phyloP scores from a whole-genome alignment of 2,329 filamentous ascomycete species.

The Bertia moriformis region DNA sequence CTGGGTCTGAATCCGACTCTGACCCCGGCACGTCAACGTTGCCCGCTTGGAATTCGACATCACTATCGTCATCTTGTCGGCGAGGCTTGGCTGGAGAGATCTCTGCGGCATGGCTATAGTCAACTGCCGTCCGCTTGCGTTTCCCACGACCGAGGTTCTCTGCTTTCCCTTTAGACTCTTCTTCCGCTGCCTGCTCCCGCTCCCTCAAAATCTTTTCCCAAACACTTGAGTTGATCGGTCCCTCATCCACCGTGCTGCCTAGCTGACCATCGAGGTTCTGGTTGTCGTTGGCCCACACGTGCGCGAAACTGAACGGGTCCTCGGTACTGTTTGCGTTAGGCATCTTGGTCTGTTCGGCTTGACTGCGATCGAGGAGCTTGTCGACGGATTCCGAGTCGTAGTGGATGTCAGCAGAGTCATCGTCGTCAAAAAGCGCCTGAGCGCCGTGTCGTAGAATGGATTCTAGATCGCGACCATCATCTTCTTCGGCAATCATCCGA shows the following conservation, averaged over 20 bases:
- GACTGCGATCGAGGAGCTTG: constrained; percentile 73
- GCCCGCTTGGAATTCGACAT: not conserved
- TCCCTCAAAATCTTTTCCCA: constrained; percentile 86
- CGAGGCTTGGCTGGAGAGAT: not conserved
- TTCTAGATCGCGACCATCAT: constrained; percentile 66
- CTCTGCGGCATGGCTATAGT: not conserved
- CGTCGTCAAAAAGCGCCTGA: constrained; percentile 68
- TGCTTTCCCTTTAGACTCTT: constrained; percentile 51
- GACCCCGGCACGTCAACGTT: not conserved
- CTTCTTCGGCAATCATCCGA: constrained; percentile 71
- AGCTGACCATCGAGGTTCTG: not conserved
- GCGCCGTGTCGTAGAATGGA: constrained; percentile 80
- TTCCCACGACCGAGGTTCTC: constrained; percentile 78
- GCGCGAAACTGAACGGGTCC: constrained; percentile 53
- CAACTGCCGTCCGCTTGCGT: constrained; percentile 45
- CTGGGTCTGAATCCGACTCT: not conserved
- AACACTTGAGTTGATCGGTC: constrained; percentile 48
- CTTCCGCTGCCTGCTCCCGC: constrained; percentile 64
- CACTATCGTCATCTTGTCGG: not conserved
- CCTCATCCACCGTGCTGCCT: constrained; percentile 22
- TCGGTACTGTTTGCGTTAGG: constrained; percentile 86
- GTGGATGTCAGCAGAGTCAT: constrained; percentile 55
- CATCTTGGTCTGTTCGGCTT: constrained; percentile 65
- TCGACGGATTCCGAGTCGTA: constrained; percentile 79
- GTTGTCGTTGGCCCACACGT: constrained; percentile 17